Evolutionary conservation across 306 rosid genomes (phyloP), one percentile per base, ranked within the genome.

Genomic region (Sphenostylis stenocarpa): DNA sequence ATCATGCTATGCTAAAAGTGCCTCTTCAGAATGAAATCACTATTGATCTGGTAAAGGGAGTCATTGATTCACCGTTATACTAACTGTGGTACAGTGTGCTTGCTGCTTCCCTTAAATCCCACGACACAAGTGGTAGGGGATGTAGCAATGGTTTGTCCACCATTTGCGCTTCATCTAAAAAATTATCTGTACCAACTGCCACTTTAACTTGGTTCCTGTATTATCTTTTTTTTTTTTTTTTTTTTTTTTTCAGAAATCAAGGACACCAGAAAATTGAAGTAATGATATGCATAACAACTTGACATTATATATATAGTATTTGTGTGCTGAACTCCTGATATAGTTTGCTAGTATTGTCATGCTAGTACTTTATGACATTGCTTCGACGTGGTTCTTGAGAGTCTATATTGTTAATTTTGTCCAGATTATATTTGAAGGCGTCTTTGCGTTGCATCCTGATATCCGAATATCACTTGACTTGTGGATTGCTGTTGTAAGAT

Each of bases 341-440:
- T 64, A 75, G 62, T 69, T 52, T 68, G 53, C 79, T 63, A 51
- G 78, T 72, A 29, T 21, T 20, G 60, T 41, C 72, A 51, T 78
- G 38, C 77, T 73, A 33, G 53, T 75, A 55, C 29, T 69, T 20
- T 58, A 51, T 62, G 11, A 26, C 26, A 20, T 68, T 72, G 73
- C 43, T 82, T 72, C 45, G 38, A 52, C 75, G 41, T 82, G 21
- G 43, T 73, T 49, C 72, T 66, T 73, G 63, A 77, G 65, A 44
- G 63, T 53, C 41, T 62, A 26, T 62, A n/a, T 29, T 81, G 78
- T 73, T 73, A 38, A 51, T 17, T 81, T 81, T 85, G 52, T 72
- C 43, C 97, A 95, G 99, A 87, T 95, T 76, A 91, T 95, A 81
- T 91, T 95, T 67, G 99, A 95, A 92, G 99, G 99, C 76, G 93